These are phyloP conservation scores for Tricholoma flavovirens DNA, from an alignment of 768 basidiomycete species.

Conservation along the genomic window DNA sequence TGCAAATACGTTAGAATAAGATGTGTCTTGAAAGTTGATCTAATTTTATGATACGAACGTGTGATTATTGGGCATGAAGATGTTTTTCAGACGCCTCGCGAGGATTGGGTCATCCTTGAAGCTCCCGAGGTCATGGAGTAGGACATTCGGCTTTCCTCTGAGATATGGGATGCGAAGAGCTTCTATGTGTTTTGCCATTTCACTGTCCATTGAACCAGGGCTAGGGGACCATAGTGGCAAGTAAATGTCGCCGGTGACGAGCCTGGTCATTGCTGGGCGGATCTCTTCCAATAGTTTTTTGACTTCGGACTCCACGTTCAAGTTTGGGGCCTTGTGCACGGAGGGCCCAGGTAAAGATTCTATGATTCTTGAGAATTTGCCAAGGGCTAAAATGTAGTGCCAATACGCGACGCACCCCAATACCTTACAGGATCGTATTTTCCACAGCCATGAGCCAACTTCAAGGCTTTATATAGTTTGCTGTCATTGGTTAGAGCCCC, in stretches of 20 bases:
- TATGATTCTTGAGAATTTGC: constrained; percentile 1
- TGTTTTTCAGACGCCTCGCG: constrained; percentile 29
- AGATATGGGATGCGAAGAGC: constrained; percentile 29
- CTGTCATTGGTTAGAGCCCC: constrained; percentile 25
- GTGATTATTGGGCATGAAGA: constrained; percentile 40
- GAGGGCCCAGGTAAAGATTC: constrained; percentile 8
- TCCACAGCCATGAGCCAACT: constrained; percentile 22
- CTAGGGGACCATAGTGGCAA: constrained; percentile 29
- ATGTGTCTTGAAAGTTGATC: not conserved
- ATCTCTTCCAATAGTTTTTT: constrained; percentile 21
- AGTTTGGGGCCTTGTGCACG: constrained; percentile 10
- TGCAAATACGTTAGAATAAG: constrained; percentile 10
- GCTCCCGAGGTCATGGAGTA: constrained; percentile 37
- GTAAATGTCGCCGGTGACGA: constrained; percentile 27
- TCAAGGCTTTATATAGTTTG: constrained; percentile 27
- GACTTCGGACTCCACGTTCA: constrained; percentile 13
- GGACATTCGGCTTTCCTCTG: constrained; percentile 34
- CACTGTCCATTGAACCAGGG: constrained; percentile 13
- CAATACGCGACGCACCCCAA: constrained; percentile 19
- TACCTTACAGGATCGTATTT: constrained; percentile 28
- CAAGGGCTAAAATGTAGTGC: not conserved
- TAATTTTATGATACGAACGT: constrained; percentile 27
- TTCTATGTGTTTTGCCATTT: constrained; percentile 22
- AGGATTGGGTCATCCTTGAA: constrained; percentile 28
- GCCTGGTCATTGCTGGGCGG: constrained; percentile 24